Evolutionary conservation across 2,329 filamentous ascomycete genomes (phyloP), one percentile per base, ranked within the genome.

Genomic region (Rasamsonia emersonii): DNA sequence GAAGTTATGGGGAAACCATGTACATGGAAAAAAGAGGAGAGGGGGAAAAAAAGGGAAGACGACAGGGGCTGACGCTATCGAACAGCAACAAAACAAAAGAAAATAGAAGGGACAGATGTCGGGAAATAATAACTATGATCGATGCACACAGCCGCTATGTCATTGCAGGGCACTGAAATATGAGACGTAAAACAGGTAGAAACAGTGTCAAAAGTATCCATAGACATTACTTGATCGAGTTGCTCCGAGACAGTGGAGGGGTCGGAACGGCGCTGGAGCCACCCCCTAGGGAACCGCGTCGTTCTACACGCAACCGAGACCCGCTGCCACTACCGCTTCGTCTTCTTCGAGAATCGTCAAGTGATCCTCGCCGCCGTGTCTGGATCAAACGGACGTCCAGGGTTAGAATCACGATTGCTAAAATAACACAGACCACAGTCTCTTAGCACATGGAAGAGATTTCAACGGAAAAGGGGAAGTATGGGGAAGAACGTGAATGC

Each of bases 361-460:
- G 43, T 32, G 58, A 59, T 42, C 54, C 58, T 47, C 56, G 58
- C 47, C 58, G 60, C 50, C 58, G 60, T 59, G 56, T 64, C 62
- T 66, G 62, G 51, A 62, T 47, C 53, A 56, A 54, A 59, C 50
- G 52, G 54, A 60, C 50, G 54, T 54, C 53, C 46, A 56, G 55
- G 51, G 56, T 65, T 62, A 65, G 62, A 65, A 64, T 61, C 56
- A 62, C 50, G 51, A 53, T 57, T 53, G 56, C 60, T 64, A 52
- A 51, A 56, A 46, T 48, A 32, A 40, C 36, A 44, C 47, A 38
- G 45, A 47, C 37, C 28, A 46, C 41, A 45, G 43, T 49, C 45
- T 59, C 56, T 64, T 64, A 64, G 60, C 51, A 54, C 53, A 53
- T 45, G 45, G 50, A 48, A 46, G 50, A 49, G 40, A 50, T 32